phyloP scores from a whole-genome alignment of 2,329 filamentous ascomycete genomes.

The Botrytis medusae region DNA sequence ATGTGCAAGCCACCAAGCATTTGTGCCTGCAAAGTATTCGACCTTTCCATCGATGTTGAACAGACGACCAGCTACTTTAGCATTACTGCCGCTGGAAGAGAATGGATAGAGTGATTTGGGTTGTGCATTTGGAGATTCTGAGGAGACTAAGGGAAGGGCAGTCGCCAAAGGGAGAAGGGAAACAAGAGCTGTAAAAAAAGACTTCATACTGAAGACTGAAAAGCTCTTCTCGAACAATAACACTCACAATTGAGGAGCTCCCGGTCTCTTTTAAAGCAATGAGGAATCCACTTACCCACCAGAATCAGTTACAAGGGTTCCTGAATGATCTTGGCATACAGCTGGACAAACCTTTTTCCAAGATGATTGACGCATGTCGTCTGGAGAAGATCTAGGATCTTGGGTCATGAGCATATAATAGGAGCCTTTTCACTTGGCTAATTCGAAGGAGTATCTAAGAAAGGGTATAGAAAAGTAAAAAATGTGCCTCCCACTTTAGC shows the following conservation, averaged over 20 bases:
- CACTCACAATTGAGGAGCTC: neutral
- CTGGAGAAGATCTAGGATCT: neutral
- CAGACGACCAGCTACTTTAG: constrained; percentile 36
- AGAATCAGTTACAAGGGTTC: constrained; percentile 1
- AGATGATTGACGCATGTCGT: neutral
- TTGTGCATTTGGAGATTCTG: neutral
- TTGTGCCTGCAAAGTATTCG: constrained; percentile 53
- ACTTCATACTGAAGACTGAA: constrained; percentile 8
- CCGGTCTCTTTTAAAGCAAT: neutral
- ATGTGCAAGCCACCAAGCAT: constrained; percentile 57
- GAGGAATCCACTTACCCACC: neutral
- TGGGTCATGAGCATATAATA: neutral
- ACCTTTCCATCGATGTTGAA: constrained; percentile 47
- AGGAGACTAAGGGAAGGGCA: constrained; percentile 6
- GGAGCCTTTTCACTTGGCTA: neutral
- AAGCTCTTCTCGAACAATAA: neutral
- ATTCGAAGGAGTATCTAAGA: neutral
- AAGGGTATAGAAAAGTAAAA: neutral
- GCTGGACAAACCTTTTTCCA: neutral
- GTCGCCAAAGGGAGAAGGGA: constrained; percentile 6
- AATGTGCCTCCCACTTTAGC: neutral
- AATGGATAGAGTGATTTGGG: constrained; percentile 7
- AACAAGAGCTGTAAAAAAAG: neutral
- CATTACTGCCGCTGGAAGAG: constrained; percentile 15
- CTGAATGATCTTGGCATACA: neutral